phyloP scores from a whole-genome alignment of 2,329 filamentous ascomycete species.

The Eutypa lata region DNA sequence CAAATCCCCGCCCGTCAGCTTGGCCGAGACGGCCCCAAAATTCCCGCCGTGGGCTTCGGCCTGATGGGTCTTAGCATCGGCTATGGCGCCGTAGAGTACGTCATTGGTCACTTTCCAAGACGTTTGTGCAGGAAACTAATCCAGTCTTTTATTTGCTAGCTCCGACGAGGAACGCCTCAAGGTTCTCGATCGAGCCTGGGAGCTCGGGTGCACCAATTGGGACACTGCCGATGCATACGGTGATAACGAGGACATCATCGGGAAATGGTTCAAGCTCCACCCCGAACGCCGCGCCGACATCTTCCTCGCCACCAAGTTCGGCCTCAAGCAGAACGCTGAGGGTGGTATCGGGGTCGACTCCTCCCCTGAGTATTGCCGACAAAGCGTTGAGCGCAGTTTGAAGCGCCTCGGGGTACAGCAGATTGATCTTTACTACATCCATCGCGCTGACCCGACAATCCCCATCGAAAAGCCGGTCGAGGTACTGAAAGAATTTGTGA shows the following conservation, averaged over 20 bases:
- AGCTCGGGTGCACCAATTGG: slow-evolving; percentile 45
- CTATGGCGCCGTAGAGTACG: slow-evolving; percentile 14
- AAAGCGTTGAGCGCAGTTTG: slow-evolving; percentile 33
- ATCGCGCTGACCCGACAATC: slow-evolving; percentile 43
- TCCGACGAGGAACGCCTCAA: slow-evolving; percentile 19
- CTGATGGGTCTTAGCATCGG: slow-evolving; percentile 23
- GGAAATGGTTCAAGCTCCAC: slow-evolving; percentile 41
- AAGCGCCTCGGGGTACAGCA: slow-evolving; percentile 44
- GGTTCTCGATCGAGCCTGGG: slow-evolving; percentile 22
- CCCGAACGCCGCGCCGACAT: slow-evolving; percentile 37
- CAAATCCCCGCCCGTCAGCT: slow-evolving; percentile 10
- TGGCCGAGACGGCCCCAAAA: slow-evolving; percentile 19
- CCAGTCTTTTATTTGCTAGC: slow-evolving; percentile 1
- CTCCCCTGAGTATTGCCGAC: slow-evolving; percentile 22
- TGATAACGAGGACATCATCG: slow-evolving; percentile 41
- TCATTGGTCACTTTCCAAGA: neutral
- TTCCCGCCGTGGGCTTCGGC: slow-evolving; percentile 23
- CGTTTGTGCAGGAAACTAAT: neutral
- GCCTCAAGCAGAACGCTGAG: slow-evolving; percentile 16
- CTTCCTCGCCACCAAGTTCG: slow-evolving; percentile 39
- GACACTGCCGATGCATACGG: slow-evolving; percentile 41
- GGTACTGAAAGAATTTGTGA: slow-evolving; percentile 45
- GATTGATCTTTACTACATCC: slow-evolving; percentile 54
- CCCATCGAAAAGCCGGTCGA: slow-evolving; percentile 45
- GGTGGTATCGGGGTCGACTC: slow-evolving; percentile 15